Conservation (phyloP, 495 filamentous ascomycete genomes). For the Penicillium goetzii region DNA sequence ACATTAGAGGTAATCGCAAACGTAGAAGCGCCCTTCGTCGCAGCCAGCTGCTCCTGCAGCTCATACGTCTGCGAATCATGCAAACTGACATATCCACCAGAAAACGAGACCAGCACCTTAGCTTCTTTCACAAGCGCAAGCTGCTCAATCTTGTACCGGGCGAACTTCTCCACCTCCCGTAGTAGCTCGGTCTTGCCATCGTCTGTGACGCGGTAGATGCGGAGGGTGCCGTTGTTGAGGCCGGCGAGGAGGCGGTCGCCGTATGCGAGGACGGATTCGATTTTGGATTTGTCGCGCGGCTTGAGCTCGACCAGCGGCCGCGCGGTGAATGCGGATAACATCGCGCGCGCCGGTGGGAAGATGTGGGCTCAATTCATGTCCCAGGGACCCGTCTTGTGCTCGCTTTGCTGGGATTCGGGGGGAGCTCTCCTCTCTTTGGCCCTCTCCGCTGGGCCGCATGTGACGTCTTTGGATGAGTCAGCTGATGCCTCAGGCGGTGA, state of each 20-base stretch:
- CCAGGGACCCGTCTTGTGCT: not conserved
- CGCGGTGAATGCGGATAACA: conserved; percentile 98
- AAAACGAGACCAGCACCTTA: conserved; percentile 84
- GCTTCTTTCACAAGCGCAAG: conserved; percentile 94
- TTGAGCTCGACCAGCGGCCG: conserved; percentile 95
- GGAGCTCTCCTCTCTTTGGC: conserved; percentile 7
- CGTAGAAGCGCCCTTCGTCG: conserved; percentile 82
- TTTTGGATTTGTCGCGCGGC: conserved; percentile 90
- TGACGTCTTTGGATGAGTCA: conserved; percentile 30
- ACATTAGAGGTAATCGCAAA: conserved; percentile 96
- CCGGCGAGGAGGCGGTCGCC: conserved; percentile 91
- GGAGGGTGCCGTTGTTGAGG: conserved; percentile 83
- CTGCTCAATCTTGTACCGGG: conserved; percentile 83
- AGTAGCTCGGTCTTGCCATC: conserved; percentile 72
- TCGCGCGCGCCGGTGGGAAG: conserved; percentile 41
- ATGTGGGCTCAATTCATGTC: conserved; percentile 26
- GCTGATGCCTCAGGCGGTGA: conserved; percentile 6
- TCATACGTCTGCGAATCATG: conserved; percentile 86
- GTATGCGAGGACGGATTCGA: conserved; percentile 91
- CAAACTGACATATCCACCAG: conserved; percentile 82
- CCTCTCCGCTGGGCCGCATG: conserved; percentile 7
- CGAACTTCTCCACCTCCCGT: conserved; percentile 92
- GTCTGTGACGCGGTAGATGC: conserved; percentile 90
- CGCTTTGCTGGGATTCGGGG: conserved; percentile 29
- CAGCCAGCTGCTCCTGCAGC: conserved; percentile 74